phyloP scores from a whole-genome alignment of 2,329 filamentous ascomycete genomes.

The Ilyonectria destructans region DNA sequence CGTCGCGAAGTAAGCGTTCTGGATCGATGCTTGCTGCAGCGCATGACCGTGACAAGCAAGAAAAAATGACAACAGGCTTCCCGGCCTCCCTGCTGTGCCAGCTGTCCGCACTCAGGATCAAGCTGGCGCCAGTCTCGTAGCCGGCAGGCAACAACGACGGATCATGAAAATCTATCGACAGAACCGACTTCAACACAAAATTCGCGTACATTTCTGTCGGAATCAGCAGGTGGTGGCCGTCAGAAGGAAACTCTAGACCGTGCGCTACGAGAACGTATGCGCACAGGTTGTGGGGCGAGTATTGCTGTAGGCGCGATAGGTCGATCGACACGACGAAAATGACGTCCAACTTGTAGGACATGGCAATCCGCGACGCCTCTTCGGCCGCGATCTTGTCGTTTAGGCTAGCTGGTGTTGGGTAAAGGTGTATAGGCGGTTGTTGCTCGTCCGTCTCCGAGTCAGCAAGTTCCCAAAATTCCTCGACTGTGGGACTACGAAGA shows the following conservation, averaged over 20 bases:
- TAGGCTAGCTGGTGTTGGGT: neutral
- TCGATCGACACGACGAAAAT: slow-evolving; percentile 3
- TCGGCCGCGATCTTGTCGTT: neutral
- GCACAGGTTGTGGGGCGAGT: neutral
- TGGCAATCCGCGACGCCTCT: neutral
- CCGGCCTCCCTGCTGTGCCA: too few species aligned
- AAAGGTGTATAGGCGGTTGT: neutral
- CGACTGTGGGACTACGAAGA: neutral
- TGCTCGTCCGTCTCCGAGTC: slow-evolving; percentile 1
- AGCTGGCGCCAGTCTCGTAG: too few species aligned
- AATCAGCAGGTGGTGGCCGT: neutral
- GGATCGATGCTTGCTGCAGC: too few species aligned
- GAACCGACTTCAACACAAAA: slow-evolving; percentile 3
- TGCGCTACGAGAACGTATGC: neutral
- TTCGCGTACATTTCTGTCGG: slow-evolving; percentile 1
- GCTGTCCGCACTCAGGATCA: too few species aligned
- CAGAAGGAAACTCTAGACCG: neutral
- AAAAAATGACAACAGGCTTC: too few species aligned
- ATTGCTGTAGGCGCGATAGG: slow-evolving; percentile 8
- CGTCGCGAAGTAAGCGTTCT: too few species aligned
- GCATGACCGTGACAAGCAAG: too few species aligned
- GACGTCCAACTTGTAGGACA: too few species aligned
- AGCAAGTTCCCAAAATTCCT: neutral
- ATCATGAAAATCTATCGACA: too few species aligned
- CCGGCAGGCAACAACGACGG: too few species aligned